Conservation (phyloP, 345 rosid species). For the Balakata baccata region DNA sequence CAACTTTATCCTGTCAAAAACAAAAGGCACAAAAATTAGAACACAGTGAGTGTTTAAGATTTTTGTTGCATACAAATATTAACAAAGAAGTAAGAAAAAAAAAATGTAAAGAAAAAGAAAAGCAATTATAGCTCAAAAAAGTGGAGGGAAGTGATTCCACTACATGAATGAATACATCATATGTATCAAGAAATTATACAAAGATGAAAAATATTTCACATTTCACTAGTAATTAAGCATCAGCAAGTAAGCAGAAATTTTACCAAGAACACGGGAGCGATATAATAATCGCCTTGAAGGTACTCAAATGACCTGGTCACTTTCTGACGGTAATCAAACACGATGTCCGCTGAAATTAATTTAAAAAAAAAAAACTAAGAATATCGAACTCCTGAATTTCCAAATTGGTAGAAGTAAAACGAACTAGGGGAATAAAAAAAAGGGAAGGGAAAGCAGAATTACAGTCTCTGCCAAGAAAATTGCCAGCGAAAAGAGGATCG, state of each 20-base stretch:
- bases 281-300: constrained; percentile 89
- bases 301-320: constrained; percentile 88
- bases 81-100: not conserved
- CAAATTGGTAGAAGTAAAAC: not conserved
- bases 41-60: constrained; percentile 11
- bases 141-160: not conserved
- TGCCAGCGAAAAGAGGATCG: constrained; percentile 75
- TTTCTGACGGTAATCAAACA: constrained; percentile 91
- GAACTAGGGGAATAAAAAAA: not conserved
- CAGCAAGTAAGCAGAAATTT: not conserved
- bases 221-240: not conserved
- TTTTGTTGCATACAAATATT: not conserved
- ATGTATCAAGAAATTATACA: not conserved
- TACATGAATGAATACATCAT: not conserved
- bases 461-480: constrained; percentile 91
- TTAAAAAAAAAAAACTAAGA: not conserved
- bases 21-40: constrained; percentile 18
- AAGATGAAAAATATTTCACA: not conserved
- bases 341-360: constrained; percentile 66
- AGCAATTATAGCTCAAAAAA: not conserved
- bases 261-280: constrained; percentile 83
- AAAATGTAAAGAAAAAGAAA: not conserved
- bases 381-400: not conserved
- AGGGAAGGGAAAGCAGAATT: constrained; percentile 1
- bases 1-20: constrained; percentile 86